Evolutionary conservation across 2,329 filamentous ascomycete species (phyloP).

Genomic region (Ophiocordyceps camponoti-saundersi): DNA sequence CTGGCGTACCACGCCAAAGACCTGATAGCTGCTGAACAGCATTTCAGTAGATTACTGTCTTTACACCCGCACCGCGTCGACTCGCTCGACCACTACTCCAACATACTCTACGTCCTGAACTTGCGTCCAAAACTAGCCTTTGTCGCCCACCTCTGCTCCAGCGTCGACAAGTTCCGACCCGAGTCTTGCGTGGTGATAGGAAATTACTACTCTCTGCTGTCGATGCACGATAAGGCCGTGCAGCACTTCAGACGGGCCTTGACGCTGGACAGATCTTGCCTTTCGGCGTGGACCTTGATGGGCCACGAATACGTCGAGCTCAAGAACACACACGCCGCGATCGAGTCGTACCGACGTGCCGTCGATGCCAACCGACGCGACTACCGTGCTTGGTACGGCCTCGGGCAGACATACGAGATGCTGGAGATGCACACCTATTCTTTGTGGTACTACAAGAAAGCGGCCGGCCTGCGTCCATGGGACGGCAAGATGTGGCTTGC

Average conservation of each 20-base stretch:
- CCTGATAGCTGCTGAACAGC: constrained; percentile 47
- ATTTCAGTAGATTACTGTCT: constrained; percentile 67
- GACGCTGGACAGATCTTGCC: constrained; percentile 74
- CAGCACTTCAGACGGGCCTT: constrained; percentile 92
- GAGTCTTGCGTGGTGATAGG: constrained; percentile 95
- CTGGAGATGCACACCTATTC: constrained; percentile 97
- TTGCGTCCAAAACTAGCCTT: constrained; percentile 80
- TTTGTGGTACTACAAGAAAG: constrained; percentile 93
- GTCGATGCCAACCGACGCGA: constrained; percentile 93
- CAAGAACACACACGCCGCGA: constrained; percentile 95
- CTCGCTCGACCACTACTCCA: constrained; percentile 87
- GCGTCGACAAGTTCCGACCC: constrained; percentile 86
- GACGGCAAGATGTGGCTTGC: constrained; percentile 99
- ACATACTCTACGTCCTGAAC: constrained; percentile 89
- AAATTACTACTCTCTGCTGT: constrained; percentile 91
- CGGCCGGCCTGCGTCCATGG: constrained; percentile 81
- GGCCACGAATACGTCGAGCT: constrained; percentile 97
- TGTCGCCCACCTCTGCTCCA: constrained; percentile 76
- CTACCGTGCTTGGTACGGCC: constrained; percentile 93
- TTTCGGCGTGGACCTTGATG: constrained; percentile 97
- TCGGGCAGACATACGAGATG: constrained; percentile 94
- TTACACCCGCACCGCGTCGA: constrained; percentile 62
- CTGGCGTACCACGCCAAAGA: constrained; percentile 84
- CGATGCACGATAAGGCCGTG: constrained; percentile 92
- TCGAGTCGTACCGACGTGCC: constrained; percentile 87